phyloP scores from a whole-genome alignment of 2,329 filamentous ascomycete genomes.

The Neonectria hederae region DNA sequence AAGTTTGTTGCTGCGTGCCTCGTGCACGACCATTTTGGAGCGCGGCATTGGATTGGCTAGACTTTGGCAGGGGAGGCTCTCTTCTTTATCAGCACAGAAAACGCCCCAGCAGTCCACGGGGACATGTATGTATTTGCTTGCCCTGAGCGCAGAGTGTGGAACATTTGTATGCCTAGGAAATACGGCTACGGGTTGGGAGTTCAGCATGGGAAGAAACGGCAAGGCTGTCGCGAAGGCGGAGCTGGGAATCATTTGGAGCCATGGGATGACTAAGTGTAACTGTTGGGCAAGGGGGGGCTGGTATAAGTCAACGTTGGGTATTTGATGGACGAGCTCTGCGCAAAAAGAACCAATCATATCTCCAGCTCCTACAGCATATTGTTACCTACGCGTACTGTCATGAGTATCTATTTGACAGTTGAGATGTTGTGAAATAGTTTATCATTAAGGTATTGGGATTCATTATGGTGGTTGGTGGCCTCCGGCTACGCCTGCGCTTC shows the following conservation, averaged over 20 bases:
- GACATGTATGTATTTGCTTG: slow-evolving; percentile 1
- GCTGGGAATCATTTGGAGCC: slow-evolving; percentile 2
- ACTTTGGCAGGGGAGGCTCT: slow-evolving; percentile 16
- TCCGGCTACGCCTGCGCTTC: slow-evolving; percentile 26
- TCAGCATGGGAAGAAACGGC: slow-evolving; percentile 7
- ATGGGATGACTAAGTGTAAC: slow-evolving; percentile 17
- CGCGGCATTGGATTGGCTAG: slow-evolving; percentile 26
- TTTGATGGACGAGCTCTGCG: background rate
- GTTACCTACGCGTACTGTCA: background rate
- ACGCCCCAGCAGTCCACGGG: slow-evolving; percentile 2
- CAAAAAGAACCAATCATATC: background rate
- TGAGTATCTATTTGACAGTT: background rate
- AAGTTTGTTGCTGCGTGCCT: slow-evolving; percentile 13
- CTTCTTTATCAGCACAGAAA: slow-evolving; percentile 19
- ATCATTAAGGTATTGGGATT: background rate
- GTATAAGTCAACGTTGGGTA: slow-evolving; percentile 10
- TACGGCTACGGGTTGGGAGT: slow-evolving; percentile 6
- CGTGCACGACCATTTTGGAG: slow-evolving; percentile 22
- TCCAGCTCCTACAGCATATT: background rate
- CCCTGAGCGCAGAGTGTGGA: background rate
- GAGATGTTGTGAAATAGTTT: background rate
- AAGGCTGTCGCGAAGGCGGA: slow-evolving; percentile 1
- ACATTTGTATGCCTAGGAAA: slow-evolving; percentile 16
- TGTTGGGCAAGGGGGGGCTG: no score
- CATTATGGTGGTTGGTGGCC: background rate